Percentiles rank a stretch among this genome's conserved stretches.
Evolutionary conservation across 257 asterid genomes (phyloP).

Genomic region (Lavandula angustifolia): DNA sequence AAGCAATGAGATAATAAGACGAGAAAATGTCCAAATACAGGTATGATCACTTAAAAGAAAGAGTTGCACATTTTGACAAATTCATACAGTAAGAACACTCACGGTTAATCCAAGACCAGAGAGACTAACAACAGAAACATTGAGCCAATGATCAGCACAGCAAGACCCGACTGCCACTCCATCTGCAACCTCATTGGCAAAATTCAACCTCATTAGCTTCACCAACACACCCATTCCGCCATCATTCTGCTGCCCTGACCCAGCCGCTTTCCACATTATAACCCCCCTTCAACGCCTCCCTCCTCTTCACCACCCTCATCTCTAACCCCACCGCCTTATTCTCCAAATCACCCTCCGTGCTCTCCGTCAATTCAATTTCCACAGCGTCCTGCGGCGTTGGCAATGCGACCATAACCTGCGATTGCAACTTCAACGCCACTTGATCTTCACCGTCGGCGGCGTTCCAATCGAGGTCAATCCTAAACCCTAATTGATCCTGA

Average conservation of each 20-base stretch:
- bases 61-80: neutral
- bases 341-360: slow-evolving; percentile 34
- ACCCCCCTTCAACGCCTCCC: slow-evolving; percentile 80
- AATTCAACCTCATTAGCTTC: slow-evolving; percentile 80
- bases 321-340: slow-evolving; percentile 49
- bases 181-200: slow-evolving; percentile 52
- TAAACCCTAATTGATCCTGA: slow-evolving; percentile 51
- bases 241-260: slow-evolving; percentile 89
- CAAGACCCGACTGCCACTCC: slow-evolving; percentile 46
- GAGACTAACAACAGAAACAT: slow-evolving; percentile 73
- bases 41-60: slow-evolving; percentile 16
- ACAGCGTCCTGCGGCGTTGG: slow-evolving; percentile 86
- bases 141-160: slow-evolving; percentile 80
- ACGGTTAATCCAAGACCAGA: slow-evolving; percentile 80
- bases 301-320: slow-evolving; percentile 81
- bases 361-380: slow-evolving; percentile 62
- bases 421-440: slow-evolving; percentile 79
- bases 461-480: slow-evolving; percentile 91
- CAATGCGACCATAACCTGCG: slow-evolving; percentile 96
- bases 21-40: slow-evolving; percentile 15
- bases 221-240: slow-evolving; percentile 82
- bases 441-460: slow-evolving; percentile 95
- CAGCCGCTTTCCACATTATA: slow-evolving; percentile 71
- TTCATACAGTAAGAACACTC: slow-evolving; percentile 36
- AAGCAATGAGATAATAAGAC: slow-evolving; percentile 13